Conservation (phyloP, 495 filamentous ascomycete genomes). For the Annulohypoxylon bovei region DNA sequence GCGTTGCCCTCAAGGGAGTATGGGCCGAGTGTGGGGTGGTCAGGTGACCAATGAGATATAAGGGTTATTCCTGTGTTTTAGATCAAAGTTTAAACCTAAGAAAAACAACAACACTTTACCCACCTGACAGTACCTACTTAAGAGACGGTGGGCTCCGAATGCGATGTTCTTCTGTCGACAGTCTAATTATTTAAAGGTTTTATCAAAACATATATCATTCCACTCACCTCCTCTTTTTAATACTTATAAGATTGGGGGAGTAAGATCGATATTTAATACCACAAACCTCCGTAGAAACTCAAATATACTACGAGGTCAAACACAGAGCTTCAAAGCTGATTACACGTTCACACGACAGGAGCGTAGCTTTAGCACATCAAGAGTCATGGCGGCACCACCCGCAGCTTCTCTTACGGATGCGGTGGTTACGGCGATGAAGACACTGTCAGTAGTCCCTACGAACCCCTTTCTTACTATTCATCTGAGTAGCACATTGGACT, state of each 20-base stretch:
- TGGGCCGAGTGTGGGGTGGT: too few relatives aligned
- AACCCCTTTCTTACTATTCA: not conserved
- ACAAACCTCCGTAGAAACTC: not conserved
- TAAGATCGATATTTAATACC: not conserved
- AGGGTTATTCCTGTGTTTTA: too few relatives aligned
- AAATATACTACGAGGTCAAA: not conserved
- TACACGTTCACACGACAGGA: not conserved
- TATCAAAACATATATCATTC: conserved; percentile 4
- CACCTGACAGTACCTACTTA: not conserved
- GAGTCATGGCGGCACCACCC: conserved; percentile 50
- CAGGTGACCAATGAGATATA: too few relatives aligned
- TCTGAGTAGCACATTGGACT: conserved; percentile 14
- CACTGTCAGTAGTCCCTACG: conserved; percentile 68
- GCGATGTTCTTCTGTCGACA: conserved; percentile 23
- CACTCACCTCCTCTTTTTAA: not conserved
- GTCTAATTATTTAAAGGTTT: not conserved
- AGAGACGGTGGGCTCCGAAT: not conserved
- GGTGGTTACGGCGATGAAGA: conserved; percentile 82
- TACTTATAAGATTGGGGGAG: not conserved
- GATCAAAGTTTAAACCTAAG: too few relatives aligned
- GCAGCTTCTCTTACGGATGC: conserved; percentile 68
- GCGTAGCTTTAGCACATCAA: conserved; percentile 20
- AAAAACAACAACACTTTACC: too few relatives aligned
- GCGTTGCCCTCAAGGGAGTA: too few relatives aligned
- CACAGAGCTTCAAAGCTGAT: not conserved